A percentile compares a stretch with the other conserved stretches of the same genome.
phyloP scores from a whole-genome alignment of 331 rosid species.

The Erythrophleum ivorense region DNA sequence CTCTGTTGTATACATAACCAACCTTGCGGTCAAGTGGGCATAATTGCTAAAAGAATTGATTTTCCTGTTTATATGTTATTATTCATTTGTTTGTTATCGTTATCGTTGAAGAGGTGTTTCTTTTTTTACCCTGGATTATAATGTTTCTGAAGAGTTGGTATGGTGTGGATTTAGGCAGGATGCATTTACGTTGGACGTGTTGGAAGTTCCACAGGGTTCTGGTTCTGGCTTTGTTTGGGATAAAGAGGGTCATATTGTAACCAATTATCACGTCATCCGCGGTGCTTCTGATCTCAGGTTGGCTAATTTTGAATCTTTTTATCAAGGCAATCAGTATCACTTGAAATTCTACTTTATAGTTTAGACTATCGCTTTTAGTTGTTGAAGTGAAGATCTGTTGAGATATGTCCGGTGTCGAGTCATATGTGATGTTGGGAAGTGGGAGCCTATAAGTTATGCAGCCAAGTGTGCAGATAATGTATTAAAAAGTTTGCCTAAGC shows the following conservation, averaged over 20 bases:
- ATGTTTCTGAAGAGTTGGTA: slow-evolving; percentile 31
- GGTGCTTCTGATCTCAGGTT: slow-evolving; percentile 98
- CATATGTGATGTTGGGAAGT: neutral
- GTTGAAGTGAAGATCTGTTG: neutral
- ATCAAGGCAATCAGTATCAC: slow-evolving; percentile 7
- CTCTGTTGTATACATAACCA: slow-evolving; percentile 96
- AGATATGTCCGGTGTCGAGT: neutral
- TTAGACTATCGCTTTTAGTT: neutral
- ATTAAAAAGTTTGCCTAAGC: neutral
- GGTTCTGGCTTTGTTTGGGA: slow-evolving; percentile 99
- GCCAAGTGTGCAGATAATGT: neutral
- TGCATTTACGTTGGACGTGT: slow-evolving; percentile 87
- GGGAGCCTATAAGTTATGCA: slow-evolving; percentile 3
- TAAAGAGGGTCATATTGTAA: slow-evolving; percentile 77
- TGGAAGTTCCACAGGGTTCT: slow-evolving; percentile 97
- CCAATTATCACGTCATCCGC: slow-evolving; percentile 96
- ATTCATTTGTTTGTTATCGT: neutral
- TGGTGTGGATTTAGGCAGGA: slow-evolving; percentile 76
- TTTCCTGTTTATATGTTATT: neutral
- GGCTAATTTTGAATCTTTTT: slow-evolving; percentile 33
- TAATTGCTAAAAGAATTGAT: neutral
- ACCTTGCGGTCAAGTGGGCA: slow-evolving; percentile 78
- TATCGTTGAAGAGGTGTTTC: neutral
- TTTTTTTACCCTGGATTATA: neutral
- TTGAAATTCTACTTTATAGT: neutral